Conservation (phyloP, 805 yeast genomes). For the Lipomyces sp. region DNA sequence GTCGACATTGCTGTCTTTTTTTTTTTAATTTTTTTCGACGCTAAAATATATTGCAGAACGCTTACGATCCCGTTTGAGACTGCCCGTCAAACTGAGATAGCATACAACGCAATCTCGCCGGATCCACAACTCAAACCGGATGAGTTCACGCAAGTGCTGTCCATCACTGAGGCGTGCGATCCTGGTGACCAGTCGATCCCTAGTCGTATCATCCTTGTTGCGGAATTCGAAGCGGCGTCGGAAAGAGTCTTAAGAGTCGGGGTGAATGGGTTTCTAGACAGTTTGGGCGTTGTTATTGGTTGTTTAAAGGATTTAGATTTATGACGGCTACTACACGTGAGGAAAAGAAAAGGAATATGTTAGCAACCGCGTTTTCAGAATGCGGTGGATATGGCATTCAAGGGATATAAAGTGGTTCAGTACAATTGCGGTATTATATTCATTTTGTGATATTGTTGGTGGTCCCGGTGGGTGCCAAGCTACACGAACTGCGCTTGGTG, state of each 20-base stretch:
- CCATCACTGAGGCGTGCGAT: conserved; percentile 35
- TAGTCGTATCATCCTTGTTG: conserved; percentile 45
- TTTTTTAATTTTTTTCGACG: not conserved
- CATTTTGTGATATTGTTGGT: too few species aligned
- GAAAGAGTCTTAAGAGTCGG: conserved; percentile 84
- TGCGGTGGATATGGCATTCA: not conserved
- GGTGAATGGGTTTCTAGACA: conserved; percentile 78
- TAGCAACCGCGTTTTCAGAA: too few species aligned
- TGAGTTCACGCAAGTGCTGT: conserved; percentile 61
- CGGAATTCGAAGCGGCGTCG: conserved; percentile 62
- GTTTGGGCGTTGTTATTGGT: conserved; percentile 75
- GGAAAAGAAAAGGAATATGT: not conserved
- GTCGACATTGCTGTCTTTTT: not conserved
- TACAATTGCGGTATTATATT: too few species aligned
- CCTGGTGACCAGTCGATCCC: not conserved
- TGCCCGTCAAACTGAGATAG: conserved; percentile 64
- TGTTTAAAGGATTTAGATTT: conserved; percentile 70
- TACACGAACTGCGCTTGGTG: too few species aligned
- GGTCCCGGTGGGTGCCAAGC: too few species aligned
- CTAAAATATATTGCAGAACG: conserved; percentile 41
- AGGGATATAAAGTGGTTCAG: too few species aligned
- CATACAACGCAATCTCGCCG: conserved; percentile 64
- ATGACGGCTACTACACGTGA: not conserved
- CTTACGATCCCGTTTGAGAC: conserved; percentile 68
- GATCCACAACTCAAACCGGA: conserved; percentile 80